Base-by-base conservation (phyloP, 371 early-diverging fungal genomes). In the Mortierella sp. region DNA sequence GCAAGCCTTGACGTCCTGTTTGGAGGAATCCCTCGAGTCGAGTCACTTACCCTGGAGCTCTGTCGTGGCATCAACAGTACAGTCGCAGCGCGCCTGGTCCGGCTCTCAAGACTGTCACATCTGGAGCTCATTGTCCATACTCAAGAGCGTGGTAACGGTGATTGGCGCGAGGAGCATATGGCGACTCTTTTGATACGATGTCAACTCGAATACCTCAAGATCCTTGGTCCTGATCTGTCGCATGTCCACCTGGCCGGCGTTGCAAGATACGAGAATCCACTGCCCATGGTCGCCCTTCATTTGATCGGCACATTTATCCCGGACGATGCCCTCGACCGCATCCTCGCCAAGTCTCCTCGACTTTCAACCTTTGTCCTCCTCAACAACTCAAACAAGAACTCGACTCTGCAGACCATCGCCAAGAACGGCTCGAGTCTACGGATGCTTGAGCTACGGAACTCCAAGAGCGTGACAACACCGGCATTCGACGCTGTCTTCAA, bases 161-260 rank as follows among this genome's bases (percentile, higher is more conserved):
- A 80, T 76, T 84, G 84, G 84, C 78, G 84, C 26, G 84, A 84
- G 54, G 73, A 80, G 10, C 76, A 84, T 14, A 54, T 84, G 54
- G 80, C 70, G 0, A n/a, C 72, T 8, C 65, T 84, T 11, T 55
- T 84, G 70, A 73, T 81, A 0, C 44, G 55, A 21, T 79, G 83
- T 26, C 47, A 28, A 13, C 57, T n/a, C 52, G 38, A 58, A 24
- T 63, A 70, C 10, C 76, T 84, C 57, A 77, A 70, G 50, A 76
- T 84, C 42, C 60, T 75, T 4, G 84, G 80, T 3, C 78, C 80
- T 13, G 84, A 84, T 50, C 47, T 84, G 26, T 84, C 84, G 0
- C 84, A 84, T 70, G 38, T 84, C 38, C 84, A 84, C 28, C 73
- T 84, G 21, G 38, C 65, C 1, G 72, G 72, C 1, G 60, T 84